Evolutionary conservation across 2,329 filamentous ascomycete species (phyloP), one percentile per base, ranked within the genome.

Genomic region (Ustulina deusta): DNA sequence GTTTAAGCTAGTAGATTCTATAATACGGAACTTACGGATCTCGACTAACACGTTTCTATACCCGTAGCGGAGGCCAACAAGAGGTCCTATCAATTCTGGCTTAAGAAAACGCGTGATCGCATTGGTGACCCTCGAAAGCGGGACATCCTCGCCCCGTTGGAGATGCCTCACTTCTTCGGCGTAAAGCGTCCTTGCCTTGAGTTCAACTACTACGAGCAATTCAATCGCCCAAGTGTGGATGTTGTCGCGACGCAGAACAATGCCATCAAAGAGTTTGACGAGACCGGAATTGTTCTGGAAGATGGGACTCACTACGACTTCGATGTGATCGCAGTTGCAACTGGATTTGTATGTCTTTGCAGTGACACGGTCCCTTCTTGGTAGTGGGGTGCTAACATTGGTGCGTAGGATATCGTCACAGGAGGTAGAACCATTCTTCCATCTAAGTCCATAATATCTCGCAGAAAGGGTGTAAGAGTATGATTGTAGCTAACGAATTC

Each of bases 21-120:
- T n/a, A n/a, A n/a, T n/a, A n/a, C n/a, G n/a, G n/a, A n/a, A n/a
- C n/a, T n/a, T n/a, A n/a, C n/a, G n/a, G n/a, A n/a, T n/a, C n/a
- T n/a, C n/a, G n/a, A n/a, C n/a, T n/a, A n/a, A n/a, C n/a, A n/a
- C n/a, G n/a, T n/a, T n/a, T n/a, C n/a, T n/a, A n/a, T n/a, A n/a
- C n/a, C n/a, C n/a, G n/a, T n/a, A n/a, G n/a, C 76, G 0, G 79
- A 84, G 15, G 84, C 84, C 2, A 90, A 89, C 72, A 74, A 81
- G n/a, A 80, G 83, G 61, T 79, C 81, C 0, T 89, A 89, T 72
- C 78, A 83, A 2, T 89, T 88, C 74, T 89, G 87, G 84, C 79
- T 79, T 2, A 80, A 81, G 66, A 87, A 87, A 75, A 83, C 83
- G 0, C 80, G 85, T 0, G 79, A 77, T 13, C 81, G 87, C 1